Evolutionary conservation across 2,329 filamentous ascomycete genomes (phyloP), one percentile per base, ranked within the genome.

Genomic region (Penicillium sp.): DNA sequence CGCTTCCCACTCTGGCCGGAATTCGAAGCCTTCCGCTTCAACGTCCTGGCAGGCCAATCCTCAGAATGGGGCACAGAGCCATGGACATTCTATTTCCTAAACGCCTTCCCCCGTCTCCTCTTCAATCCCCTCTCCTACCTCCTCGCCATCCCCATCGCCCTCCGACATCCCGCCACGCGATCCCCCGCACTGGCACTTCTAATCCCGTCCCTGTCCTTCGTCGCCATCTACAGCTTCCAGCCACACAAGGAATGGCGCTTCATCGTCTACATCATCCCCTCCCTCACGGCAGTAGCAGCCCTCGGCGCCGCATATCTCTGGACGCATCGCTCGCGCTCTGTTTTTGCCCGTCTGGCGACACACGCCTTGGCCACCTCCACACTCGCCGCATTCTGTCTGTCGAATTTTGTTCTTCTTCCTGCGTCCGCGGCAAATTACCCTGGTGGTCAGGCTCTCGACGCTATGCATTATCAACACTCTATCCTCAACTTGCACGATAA

Each of bases 171-270:
- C 6, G 79, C 85, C 3, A 75, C 86, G 9, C 68, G 70, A 6
- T 77, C 79, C 0, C 68, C 73, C 16, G 75, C 77, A 7, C 65
- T 90, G 0, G 78, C 79, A 39, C 73, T 86, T 9, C 64, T 89
- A 4, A 64, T 87, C 3, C 91, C 94, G 0, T 81, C 83, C 10
- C 61, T 95, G 2, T 72, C 82, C 31, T 99, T 92, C 71, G 80
- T 95, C 21, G 81, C 81, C 5, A 72, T 95, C 41, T 97, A 96
- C 78, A 96, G 91, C 60, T 65, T 91, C 48, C 88, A 96, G 58
- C 92, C 93, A 0, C 94, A 99, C 77, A 99, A 99, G 71, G 94
- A 99, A 76, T 89, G 91, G 71, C 89, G 94, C 18, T 99, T 99
- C 78, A 87, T 99, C 63, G 86, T 97, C 65, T 97, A 97, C 75